A percentile compares a stretch with the other conserved stretches of the same genome.
Evolutionary conservation across 768 basidiomycete genomes (phyloP).

Genomic region (Suillus discolor): DNA sequence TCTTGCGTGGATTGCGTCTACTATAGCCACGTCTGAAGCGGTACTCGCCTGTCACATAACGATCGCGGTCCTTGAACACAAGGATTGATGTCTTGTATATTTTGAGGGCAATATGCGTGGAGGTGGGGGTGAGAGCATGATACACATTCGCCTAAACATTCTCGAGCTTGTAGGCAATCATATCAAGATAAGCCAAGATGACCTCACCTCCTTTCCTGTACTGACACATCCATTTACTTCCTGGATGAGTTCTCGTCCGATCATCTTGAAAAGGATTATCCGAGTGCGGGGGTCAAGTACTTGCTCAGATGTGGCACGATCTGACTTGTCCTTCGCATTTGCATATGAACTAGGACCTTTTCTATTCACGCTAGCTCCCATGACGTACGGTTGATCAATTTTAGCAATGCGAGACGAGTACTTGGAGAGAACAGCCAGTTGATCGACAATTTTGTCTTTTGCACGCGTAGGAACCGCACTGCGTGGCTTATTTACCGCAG

Average conservation of each 20-base stretch:
- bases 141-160: constrained; percentile 84
- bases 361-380: constrained; percentile 79
- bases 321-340: constrained; percentile 93
- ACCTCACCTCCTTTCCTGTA: constrained; percentile 92
- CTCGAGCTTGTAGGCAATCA: constrained; percentile 31
- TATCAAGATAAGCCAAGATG: constrained; percentile 12
- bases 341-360: constrained; percentile 90
- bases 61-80: constrained; percentile 95
- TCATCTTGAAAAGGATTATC: constrained; percentile 94
- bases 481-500: constrained; percentile 71
- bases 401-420: constrained; percentile 75
- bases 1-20: constrained; percentile 93
- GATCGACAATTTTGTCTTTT: constrained; percentile 68
- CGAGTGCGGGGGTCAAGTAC: constrained; percentile 96
- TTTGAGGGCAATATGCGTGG: constrained; percentile 83
- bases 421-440: constrained; percentile 73
- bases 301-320: constrained; percentile 95
- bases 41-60: constrained; percentile 94
- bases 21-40: constrained; percentile 92
- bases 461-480: constrained; percentile 29
- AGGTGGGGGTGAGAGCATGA: constrained; percentile 67
- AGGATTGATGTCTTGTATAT: constrained; percentile 99
- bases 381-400: constrained; percentile 72
- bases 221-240: constrained; percentile 96
- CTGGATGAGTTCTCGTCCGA: constrained; percentile 83